These are phyloP conservation scores for Hypoxylon lienhwacheense DNA, from an alignment of 495 filamentous ascomycete species.

Conservation along the genomic window DNA sequence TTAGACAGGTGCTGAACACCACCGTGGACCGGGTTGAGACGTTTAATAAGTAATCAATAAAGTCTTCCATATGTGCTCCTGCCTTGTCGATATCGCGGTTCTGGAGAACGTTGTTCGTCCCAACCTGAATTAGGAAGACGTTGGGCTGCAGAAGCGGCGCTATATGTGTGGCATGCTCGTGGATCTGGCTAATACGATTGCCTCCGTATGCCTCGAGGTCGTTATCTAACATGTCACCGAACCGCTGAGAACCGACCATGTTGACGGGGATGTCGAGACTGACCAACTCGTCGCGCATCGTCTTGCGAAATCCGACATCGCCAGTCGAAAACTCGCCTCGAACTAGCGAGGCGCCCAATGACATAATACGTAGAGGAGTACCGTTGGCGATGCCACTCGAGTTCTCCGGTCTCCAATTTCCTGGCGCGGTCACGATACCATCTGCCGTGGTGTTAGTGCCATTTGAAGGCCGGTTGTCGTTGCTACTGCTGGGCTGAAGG, in stretches of 20 bases:
- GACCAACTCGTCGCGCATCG: conserved; percentile 43
- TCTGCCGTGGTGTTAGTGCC: conserved; percentile 12
- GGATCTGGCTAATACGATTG: conserved; percentile 42
- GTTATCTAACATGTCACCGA: conserved; percentile 45
- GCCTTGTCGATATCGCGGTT: conserved; percentile 32
- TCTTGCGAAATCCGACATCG: conserved; percentile 57
- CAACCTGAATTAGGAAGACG: conserved; percentile 44
- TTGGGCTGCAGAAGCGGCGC: conserved; percentile 43
- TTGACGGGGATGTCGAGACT: conserved; percentile 36
- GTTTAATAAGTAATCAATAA: conserved; percentile 34
- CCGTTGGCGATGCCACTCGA: conserved; percentile 35
- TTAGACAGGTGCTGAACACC: conserved; percentile 36
- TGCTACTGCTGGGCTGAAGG: conserved; percentile 5
- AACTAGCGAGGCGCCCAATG: conserved; percentile 62
- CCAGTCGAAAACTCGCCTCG: conserved; percentile 53
- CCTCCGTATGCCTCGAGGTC: conserved; percentile 44
- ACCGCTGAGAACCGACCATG: conserved; percentile 43
- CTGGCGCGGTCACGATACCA: conserved; percentile 18
- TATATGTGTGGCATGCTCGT: conserved; percentile 36
- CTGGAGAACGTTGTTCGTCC: conserved; percentile 46
- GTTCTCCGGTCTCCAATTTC: conserved; percentile 33
- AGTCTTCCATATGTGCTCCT: conserved; percentile 36
- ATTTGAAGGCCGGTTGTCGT: not conserved
- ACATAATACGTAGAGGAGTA: conserved; percentile 51
- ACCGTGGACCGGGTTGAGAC: conserved; percentile 34